Conservation (phyloP, 768 basidiomycete genomes). For the Cantharellus anzutake region DNA sequence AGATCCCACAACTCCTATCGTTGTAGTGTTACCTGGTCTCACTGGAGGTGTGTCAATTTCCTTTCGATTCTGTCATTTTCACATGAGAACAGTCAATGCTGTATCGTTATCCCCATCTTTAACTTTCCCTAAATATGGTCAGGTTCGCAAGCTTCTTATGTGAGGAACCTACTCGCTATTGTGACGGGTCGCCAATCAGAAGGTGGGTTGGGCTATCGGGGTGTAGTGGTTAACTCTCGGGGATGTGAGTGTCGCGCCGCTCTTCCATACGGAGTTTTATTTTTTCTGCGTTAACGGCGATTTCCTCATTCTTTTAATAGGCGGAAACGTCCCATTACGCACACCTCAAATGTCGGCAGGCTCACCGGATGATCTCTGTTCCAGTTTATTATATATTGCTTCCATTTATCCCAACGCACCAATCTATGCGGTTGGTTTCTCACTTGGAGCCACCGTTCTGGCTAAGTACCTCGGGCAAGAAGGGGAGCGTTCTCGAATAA, state of each 20-base stretch:
- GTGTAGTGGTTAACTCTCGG: neutral
- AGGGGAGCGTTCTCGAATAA: constrained; percentile 38
- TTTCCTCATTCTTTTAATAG: constrained; percentile 19
- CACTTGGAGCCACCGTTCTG: constrained; percentile 80
- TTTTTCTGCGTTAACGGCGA: neutral
- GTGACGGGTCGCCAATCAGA: constrained; percentile 43
- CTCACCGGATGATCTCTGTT: constrained; percentile 75
- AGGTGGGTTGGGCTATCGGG: neutral
- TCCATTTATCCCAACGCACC: constrained; percentile 59
- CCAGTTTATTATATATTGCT: constrained; percentile 59
- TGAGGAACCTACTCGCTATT: constrained; percentile 59
- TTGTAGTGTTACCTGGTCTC: constrained; percentile 26
- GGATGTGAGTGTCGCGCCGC: neutral
- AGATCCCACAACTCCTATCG: constrained; percentile 21
- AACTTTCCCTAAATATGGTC: neutral
- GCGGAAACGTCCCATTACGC: constrained; percentile 71
- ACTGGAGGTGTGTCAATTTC: constrained; percentile 22
- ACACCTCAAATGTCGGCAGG: constrained; percentile 72
- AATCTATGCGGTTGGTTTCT: constrained; percentile 81
- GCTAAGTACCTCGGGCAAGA: constrained; percentile 82
- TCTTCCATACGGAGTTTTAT: neutral
- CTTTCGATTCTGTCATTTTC: neutral
- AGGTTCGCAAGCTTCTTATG: constrained; percentile 86
- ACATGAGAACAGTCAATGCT: neutral
- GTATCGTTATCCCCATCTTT: neutral